Evolutionary conservation across 805 yeast species (phyloP), one percentile per base, ranked within the genome.

Genomic region (Yarrowia sp.): DNA sequence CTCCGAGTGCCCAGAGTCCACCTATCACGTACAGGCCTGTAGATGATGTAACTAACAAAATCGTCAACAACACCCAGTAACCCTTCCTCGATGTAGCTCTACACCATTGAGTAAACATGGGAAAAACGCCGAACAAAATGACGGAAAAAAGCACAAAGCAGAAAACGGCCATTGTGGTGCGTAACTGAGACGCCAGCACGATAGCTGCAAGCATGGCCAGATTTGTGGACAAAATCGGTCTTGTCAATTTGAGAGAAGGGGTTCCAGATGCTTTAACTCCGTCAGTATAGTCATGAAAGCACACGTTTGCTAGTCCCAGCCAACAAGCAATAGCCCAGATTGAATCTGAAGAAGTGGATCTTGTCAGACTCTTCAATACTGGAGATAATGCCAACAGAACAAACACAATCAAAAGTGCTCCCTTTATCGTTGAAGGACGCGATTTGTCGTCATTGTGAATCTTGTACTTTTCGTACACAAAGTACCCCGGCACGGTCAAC

Each of bases 311-410:
- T 10, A 90, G 69, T 36, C 89, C 86, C 14, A 95, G 78, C 86
- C 97, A 88, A 53, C 87, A 85, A 8, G 96, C 84, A 4, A 95
- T 75, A 0, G 96, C 92, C 98, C 98, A 93, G 66, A 95, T 91
- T 14, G 97, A 90, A 77, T 95, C 98, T 0, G 95, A 88, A 0
- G 97, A 85, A 0, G 97, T 91, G 0, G 97, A 88, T 70, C 86
- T 85, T 0, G 97, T 91, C 47, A 95, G 80, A 0, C 97, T 91
- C 69, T 90, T 88, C 58, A 95, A 81, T 1, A 95, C 93, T 0
- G 99, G 99, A 0, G 98, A 89, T 47, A 93, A 79, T 0, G 95
- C 86, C 45, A 91, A 78, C 44, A 92, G 77, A 3, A 89, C 83
- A 66, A 92, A 83, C 1, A 87, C 80, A 11, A 92, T 86, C 32